Conservation (phyloP, 495 filamentous ascomycete genomes). For the Cairneyella variabilis region DNA sequence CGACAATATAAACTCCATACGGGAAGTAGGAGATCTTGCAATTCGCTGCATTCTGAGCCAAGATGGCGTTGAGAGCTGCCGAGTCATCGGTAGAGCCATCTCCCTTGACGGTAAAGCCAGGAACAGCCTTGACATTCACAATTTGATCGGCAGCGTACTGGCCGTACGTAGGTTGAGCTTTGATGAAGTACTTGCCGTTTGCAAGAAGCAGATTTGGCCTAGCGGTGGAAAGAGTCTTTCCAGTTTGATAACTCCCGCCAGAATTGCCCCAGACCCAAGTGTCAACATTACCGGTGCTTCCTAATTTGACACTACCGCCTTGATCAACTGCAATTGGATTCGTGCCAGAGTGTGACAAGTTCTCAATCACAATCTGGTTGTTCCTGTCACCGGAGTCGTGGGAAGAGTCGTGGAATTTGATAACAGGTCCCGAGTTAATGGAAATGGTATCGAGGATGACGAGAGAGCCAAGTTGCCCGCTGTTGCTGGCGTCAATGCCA, state of each 20-base stretch:
- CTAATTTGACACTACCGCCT: not conserved
- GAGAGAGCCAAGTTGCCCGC: not conserved
- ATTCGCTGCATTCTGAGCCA: constrained; percentile 41
- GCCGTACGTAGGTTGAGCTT: constrained; percentile 39
- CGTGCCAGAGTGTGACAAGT: not conserved
- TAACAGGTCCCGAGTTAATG: not conserved
- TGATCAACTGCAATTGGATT: not conserved
- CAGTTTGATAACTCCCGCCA: not conserved
- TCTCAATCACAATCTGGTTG: not conserved
- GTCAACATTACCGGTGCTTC: not conserved
- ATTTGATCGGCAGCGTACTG: constrained; percentile 37
- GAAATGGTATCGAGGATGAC: not conserved
- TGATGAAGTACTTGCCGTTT: constrained; percentile 34
- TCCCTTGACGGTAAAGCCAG: constrained; percentile 16
- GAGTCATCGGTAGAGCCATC: constrained; percentile 30
- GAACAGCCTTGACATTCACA: constrained; percentile 43
- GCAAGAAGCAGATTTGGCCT: constrained; percentile 25
- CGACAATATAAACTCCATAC: constrained; percentile 56
- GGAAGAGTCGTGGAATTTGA: not conserved
- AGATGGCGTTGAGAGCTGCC: constrained; percentile 45
- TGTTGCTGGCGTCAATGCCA: constrained; percentile 3
- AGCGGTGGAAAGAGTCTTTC: not conserved
- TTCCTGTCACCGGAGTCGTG: not conserved
- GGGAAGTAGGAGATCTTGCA: constrained; percentile 59
- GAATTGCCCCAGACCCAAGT: not conserved